These are phyloP conservation scores for Forsythia viridissima DNA, from an alignment of 257 asterid genomes.

Conservation along the genomic window DNA sequence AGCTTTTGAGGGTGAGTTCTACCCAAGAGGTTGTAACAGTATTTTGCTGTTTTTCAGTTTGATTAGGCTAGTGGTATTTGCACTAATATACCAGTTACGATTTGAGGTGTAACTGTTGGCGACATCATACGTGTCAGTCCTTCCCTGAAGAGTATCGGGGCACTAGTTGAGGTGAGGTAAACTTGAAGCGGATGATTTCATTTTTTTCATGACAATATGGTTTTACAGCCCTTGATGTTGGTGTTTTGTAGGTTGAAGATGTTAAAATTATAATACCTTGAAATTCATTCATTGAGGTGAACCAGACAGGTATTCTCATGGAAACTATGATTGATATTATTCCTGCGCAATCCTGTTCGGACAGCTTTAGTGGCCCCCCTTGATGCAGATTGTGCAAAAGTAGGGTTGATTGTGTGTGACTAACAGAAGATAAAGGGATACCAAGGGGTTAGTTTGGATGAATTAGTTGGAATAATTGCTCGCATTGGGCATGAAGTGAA, in stretches of 20 bases:
- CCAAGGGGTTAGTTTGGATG: constrained; percentile 98
- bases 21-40: too few relatives aligned
- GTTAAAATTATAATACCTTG: constrained; percentile 80
- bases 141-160: constrained; percentile 79
- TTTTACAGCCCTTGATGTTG: constrained; percentile 18
- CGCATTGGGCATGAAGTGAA: constrained; percentile 95
- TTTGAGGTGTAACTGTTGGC: constrained; percentile 90
- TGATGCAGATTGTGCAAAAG: constrained; percentile 65
- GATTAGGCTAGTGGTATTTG: constrained; percentile 90
- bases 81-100: constrained; percentile 91
- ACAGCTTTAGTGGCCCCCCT: constrained; percentile 81
- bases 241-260: constrained; percentile 71
- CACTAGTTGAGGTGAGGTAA: constrained; percentile 74
- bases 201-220: constrained; percentile 18
- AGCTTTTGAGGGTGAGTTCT: too few relatives aligned
- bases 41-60: constrained; percentile 71
- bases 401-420: constrained; percentile 90
- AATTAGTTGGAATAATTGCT: constrained; percentile 91
- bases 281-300: constrained; percentile 90
- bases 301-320: constrained; percentile 99
- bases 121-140: constrained; percentile 86
- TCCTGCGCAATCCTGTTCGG: constrained; percentile 82
- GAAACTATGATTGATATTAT: constrained; percentile 95
- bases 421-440: constrained; percentile 78
- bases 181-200: constrained; percentile 17